Evolutionary conservation across 495 filamentous ascomycete genomes (phyloP), one percentile per base, ranked within the genome.

Genomic region (Neurospora intermedia): DNA sequence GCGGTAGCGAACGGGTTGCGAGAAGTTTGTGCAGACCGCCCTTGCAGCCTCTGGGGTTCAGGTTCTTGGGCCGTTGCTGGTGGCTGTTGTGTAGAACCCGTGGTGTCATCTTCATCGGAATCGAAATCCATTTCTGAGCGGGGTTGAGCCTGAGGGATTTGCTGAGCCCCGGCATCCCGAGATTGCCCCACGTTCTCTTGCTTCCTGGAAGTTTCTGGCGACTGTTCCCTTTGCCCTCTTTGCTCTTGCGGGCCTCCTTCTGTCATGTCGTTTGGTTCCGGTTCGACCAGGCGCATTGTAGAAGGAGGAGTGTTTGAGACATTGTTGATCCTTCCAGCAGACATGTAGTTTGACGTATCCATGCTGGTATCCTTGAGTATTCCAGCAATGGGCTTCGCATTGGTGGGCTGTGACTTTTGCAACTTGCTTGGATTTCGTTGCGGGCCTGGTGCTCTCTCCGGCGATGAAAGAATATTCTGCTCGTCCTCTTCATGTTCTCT

Each of bases 371-470:
- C 77, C 73, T 77, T 72, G 54, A 69, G 74, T 66, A 76, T 75
- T 31, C 72, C 71, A 70, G 71, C 69, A 27, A 45, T 69, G 46
- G 83, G 73, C 71, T 84, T 87, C 54, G 82, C 80, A 27, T 81
- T 85, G n/a, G 88, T 84, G 45, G 87, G 85, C 75, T 88, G 80
- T 39, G 82, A 87, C 78, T 95, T 96, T 78, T 94, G 92, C 73
- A 95, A 83, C 79, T 94, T 96, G 81, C 90, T 88, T 8, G 86
- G 80, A 66, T 90, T 86, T 74, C 89, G 85, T 76, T 90, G 88
- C 45, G 84, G 82, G 40, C 79, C 75, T 13, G 72, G 35, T 35
- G 71, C 69, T 72, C 80, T 82, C 38, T 82, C 83, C 45, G 81
- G 78, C 31, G 79, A 81, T 35, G 72, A 39, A 59, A 79, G 74